Evolutionary conservation across 345 rosid genomes (phyloP).

Genomic region (Rhizophora mangle): DNA sequence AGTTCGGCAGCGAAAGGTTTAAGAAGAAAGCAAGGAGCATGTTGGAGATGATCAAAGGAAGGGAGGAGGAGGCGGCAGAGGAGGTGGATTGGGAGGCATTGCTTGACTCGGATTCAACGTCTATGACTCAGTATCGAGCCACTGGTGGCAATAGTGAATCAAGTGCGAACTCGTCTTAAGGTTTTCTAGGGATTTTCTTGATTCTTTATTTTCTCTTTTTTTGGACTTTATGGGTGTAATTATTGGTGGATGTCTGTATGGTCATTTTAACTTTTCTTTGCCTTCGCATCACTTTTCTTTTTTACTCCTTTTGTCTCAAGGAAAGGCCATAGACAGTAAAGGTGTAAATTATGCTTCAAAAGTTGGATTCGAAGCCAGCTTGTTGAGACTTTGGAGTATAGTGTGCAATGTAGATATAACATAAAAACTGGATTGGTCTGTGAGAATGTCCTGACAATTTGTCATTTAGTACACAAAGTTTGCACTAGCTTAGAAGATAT

Average conservation of each 20-base stretch:
- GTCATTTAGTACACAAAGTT: too few species aligned
- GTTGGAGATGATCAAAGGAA: conserved; percentile 45
- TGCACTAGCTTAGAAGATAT: too few species aligned
- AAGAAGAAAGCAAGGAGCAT: conserved; percentile 50
- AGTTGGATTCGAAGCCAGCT: background rate
- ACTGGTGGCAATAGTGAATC: conserved; percentile 28
- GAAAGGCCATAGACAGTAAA: background rate
- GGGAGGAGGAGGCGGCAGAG: conserved; percentile 42
- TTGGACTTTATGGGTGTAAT: background rate
- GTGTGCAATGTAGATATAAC: too few species aligned
- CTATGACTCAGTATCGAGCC: conserved; percentile 18
- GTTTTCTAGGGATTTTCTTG: conserved; percentile 1
- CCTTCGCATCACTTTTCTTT: background rate
- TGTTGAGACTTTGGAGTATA: too few species aligned
- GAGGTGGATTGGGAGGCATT: conserved; percentile 75
- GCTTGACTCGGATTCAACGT: conserved; percentile 46
- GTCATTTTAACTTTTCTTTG: background rate
- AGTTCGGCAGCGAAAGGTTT: conserved; percentile 37
- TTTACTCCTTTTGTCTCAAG: background rate
- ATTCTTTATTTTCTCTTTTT: background rate
- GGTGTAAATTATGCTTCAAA: conserved; percentile 8
- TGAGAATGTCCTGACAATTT: too few species aligned
- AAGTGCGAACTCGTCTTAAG: conserved; percentile 44
- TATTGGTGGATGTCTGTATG: background rate
- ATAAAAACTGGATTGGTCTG: too few species aligned